Base-by-base conservation (phyloP, 768 basidiomycete species). In the Suillus decipiens region DNA sequence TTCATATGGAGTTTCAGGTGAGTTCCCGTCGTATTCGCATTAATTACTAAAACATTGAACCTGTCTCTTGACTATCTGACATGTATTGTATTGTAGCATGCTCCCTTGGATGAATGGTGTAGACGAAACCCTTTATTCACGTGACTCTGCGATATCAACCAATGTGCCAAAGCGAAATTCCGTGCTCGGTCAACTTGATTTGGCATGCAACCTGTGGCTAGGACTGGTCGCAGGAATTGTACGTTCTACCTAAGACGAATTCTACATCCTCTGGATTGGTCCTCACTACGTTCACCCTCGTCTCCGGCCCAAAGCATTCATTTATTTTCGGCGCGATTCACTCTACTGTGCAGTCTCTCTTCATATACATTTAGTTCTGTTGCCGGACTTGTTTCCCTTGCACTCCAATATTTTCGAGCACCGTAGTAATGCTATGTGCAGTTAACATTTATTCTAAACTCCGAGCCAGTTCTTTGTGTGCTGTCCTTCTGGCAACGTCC, bases 171-270 rank as follows among this genome's bases (percentile, higher is more conserved):
- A 15, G 34, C 34, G 7, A 22, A 28, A 61, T 14, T 14, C 19
- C 8, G 14, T 61, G 10, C 33, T 61, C 48, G 81, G 89, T 60
- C 81, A 81, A 2, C 64, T 80, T 12, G 86, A 89, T 61, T 78
- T 90, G 28, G 66, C 65, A 31, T 76, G 74, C 67, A 86, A 82
- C 63, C 66, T 68, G 77, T 54, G 86, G 85, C 14, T 89, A 88
- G 87, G 75, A 81, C 51, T 88, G 85, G 82, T 84, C 86, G 2
- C 66, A 72, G 34, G 64, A 67, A 22, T 12, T 70, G 8, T 60
- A 69, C 57, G 50, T 74, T 28, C 71, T 75, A 8, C 71, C 62
- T 8, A 81, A 83, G 65, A 79, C 76, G 10, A 80, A 82, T n/a
- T 77, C 80, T 2, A 71, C 74, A 7, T 63, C 69, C 1, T 78